Evolutionary conservation across 768 basidiomycete genomes (phyloP), one percentile per base, ranked within the genome.

Genomic region (Neoboletus brunneissimus): DNA sequence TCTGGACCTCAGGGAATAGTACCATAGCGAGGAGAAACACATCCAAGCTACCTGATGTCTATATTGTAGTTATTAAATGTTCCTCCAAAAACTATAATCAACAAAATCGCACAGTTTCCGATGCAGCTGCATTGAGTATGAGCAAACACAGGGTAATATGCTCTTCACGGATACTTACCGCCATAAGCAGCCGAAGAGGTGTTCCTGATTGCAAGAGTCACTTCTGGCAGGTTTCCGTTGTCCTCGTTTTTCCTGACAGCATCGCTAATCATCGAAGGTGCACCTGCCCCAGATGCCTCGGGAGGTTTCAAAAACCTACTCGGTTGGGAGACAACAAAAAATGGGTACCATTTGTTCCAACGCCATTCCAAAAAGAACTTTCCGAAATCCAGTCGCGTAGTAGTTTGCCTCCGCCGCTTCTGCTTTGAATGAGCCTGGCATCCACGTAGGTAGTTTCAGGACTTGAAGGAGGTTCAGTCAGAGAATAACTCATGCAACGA

Each of bases 11-110:
- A 5, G 68, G 69, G n/a, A 59, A 65, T 47, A 70, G 50, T 34
- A 66, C 59, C 68, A 70, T 70, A 11, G 65, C 59, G 15, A 71
- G 69, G n/a, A 71, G 25, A 51, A 71, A 67, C 13, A 68, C 53
- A 0, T 56, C 47, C 46, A 69, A 47, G 16, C 44, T 57, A 18
- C 44, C 53, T 10, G 67, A 60, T 22, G 68, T 70, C 67, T 70
- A 20, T 18, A 42, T 41, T 37, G 1, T 22, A 32, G 2, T 31
- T 13, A 18, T 61, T 12, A 58, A 40, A 25, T 52, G n/a, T 6
- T 47, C 38, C 25, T 5, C 13, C 7, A 22, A 47, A 27, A 42
- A 11, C 15, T 48, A 15, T 16, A 12, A 42, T 31, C 10, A 35
- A 53, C 32, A 46, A 25, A n/a, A 42, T 38, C 68, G 32, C 46